Percentiles rank a stretch among this genome's conserved stretches.
Evolutionary conservation across 441 rosid species (phyloP).

Genomic region (Metrosideros polymorpha): DNA sequence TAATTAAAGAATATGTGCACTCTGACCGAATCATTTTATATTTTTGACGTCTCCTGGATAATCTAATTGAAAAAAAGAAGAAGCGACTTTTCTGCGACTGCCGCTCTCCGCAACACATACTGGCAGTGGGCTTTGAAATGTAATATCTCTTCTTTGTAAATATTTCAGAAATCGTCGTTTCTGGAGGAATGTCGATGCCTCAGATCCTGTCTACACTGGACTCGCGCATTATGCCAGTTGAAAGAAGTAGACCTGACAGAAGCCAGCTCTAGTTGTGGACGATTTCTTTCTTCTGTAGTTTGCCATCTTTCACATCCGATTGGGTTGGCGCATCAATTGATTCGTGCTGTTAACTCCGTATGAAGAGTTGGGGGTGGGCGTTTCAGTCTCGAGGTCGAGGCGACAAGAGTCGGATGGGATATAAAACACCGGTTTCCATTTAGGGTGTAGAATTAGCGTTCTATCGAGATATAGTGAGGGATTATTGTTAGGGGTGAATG

Average conservation of each 20-base stretch:
- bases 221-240: slow-evolving; percentile 25
- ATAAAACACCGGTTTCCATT: slow-evolving; percentile 12
- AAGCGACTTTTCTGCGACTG: neutral
- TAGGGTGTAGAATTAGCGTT: slow-evolving; percentile 28
- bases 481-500: neutral
- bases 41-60: neutral
- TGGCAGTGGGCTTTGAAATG: neutral
- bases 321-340: slow-evolving; percentile 2
- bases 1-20: neutral
- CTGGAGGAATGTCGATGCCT: slow-evolving; percentile 99
- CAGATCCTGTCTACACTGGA: slow-evolving; percentile 75
- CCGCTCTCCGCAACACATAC: neutral
- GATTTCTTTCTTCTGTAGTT: neutral
- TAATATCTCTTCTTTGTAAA: neutral
- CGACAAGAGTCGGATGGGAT: slow-evolving; percentile 13
- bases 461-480: slow-evolving; percentile 14
- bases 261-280: slow-evolving; percentile 27
- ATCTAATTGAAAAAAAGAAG: neutral
- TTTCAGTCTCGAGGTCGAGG: neutral
- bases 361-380: neutral
- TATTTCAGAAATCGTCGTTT: slow-evolving; percentile 89
- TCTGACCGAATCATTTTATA: neutral
- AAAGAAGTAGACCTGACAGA: slow-evolving; percentile 59
- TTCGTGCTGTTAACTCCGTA: neutral
- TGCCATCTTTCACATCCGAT: slow-evolving; percentile 1